A percentile compares a stretch with the other conserved stretches of the same genome.
Evolutionary conservation across 306 rosid species (phyloP).

Genomic region (Casuarina equisetifolia): DNA sequence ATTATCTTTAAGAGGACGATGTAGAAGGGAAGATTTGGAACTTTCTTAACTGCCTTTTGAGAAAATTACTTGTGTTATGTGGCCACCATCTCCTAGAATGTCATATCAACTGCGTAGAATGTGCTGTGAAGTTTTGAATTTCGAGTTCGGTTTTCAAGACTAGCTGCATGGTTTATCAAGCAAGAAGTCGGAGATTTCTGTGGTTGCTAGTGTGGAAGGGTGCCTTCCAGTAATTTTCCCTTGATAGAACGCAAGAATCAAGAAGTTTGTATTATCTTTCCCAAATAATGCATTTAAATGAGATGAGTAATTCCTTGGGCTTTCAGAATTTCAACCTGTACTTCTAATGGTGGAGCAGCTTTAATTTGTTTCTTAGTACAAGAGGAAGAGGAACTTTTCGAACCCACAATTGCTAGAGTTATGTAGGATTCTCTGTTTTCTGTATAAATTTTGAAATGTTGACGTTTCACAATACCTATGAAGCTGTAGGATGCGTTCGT

Average conservation of each 20-base stretch:
- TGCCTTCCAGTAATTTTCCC: constrained; percentile 54
- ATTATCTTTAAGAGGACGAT: background rate
- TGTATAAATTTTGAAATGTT: background rate
- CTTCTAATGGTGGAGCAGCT: background rate
- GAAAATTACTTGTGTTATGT: background rate
- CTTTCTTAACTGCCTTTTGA: background rate
- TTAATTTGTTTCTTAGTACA: background rate
- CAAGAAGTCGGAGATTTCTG: constrained; percentile 49
- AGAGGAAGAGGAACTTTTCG: background rate
- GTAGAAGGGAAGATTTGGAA: background rate
- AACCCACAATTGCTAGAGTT: too few relatives aligned
- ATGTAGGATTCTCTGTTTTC: background rate
- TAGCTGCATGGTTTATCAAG: constrained; percentile 53
- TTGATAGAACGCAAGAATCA: constrained; percentile 50
- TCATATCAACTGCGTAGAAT: background rate
- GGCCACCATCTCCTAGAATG: background rate
- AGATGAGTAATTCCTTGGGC: constrained; percentile 16
- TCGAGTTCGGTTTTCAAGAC: constrained; percentile 2
- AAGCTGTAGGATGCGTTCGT: background rate
- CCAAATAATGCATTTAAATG: constrained; percentile 10
- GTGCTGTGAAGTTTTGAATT: background rate
- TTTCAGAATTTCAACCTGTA: constrained; percentile 2
- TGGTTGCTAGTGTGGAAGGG: constrained; percentile 45
- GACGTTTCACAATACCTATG: background rate
- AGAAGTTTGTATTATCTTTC: constrained; percentile 49